Evolutionary conservation across 345 rosid genomes (phyloP).

Genomic region (Populus pruinosa): DNA sequence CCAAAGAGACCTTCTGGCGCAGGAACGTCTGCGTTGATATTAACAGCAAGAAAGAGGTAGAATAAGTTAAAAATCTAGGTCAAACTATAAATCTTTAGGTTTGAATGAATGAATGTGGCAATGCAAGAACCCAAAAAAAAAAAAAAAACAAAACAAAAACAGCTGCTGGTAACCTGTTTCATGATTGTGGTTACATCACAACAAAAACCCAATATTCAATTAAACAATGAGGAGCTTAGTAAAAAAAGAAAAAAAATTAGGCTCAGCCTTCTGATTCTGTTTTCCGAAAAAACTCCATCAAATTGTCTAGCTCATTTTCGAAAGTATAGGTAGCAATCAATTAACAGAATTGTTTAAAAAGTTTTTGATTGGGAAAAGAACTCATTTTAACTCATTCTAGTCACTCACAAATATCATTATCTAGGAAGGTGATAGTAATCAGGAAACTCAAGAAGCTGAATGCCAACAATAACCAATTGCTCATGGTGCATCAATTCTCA

Average conservation of each 20-base stretch:
- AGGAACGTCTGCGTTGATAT: constrained; percentile 64
- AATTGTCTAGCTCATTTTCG: neutral
- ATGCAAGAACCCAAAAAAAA: neutral
- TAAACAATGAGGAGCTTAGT: neutral
- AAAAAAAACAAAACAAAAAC: neutral
- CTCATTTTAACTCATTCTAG: neutral
- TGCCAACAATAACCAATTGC: neutral
- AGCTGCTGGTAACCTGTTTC: neutral
- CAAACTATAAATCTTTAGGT: neutral
- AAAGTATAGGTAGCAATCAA: neutral
- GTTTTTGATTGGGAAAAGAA: neutral
- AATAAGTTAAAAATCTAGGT: neutral
- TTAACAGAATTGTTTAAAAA: neutral
- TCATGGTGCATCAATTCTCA: neutral
- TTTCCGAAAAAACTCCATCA: neutral
- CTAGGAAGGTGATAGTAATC: neutral
- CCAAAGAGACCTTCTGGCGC: constrained; percentile 82
- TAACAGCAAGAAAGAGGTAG: constrained; percentile 5
- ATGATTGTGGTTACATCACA: neutral
- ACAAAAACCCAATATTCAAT: neutral
- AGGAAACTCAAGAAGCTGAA: neutral
- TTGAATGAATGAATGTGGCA: neutral
- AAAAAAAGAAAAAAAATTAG: too few species aligned
- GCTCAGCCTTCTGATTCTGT: neutral
- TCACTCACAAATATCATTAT: neutral